Percentiles rank a stretch among this genome's conserved stretches.
Conservation (phyloP, 73 alveolate species). For the Paramecium biaurelia region DNA sequence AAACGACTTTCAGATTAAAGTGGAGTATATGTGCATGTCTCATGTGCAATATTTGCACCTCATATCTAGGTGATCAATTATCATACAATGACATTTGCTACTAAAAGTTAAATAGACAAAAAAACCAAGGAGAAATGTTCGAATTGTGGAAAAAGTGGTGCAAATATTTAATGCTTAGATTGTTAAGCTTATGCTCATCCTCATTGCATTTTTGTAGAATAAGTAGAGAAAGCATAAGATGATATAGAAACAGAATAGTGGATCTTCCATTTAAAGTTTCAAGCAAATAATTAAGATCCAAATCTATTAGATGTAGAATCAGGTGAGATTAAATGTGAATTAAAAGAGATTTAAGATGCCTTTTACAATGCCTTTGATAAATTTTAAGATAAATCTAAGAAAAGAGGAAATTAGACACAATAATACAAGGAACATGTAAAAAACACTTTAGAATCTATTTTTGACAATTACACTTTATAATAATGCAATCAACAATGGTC, state of each 20-base stretch:
- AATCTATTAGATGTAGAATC: neutral
- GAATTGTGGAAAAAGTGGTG: slow-evolving; percentile 19
- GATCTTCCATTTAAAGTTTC: slow-evolving; percentile 23
- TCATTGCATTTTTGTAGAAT: neutral
- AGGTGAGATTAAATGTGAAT: neutral
- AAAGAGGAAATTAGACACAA: neutral
- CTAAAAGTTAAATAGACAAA: slow-evolving; percentile 11
- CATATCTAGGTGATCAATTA: neutral
- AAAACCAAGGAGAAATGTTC: slow-evolving; percentile 32
- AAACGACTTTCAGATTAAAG: slow-evolving; percentile 22
- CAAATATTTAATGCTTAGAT: neutral
- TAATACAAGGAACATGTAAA: neutral
- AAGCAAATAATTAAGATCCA: slow-evolving; percentile 31
- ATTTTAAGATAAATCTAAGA: neutral
- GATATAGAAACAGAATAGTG: slow-evolving; percentile 36
- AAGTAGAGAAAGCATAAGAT: slow-evolving; percentile 18
- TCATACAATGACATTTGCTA: slow-evolving; percentile 41
- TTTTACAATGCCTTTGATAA: neutral
- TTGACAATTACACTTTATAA: neutral
- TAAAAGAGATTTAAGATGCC: neutral
- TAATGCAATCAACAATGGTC: neutral
- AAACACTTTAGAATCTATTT: neutral
- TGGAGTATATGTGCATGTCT: slow-evolving; percentile 35
- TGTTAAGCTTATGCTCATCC: slow-evolving; percentile 39
- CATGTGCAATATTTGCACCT: slow-evolving; percentile 12